Evolutionary conservation across 257 asterid species (phyloP), one percentile per base, ranked within the genome.

Genomic region (Galeopsis tetrahit): DNA sequence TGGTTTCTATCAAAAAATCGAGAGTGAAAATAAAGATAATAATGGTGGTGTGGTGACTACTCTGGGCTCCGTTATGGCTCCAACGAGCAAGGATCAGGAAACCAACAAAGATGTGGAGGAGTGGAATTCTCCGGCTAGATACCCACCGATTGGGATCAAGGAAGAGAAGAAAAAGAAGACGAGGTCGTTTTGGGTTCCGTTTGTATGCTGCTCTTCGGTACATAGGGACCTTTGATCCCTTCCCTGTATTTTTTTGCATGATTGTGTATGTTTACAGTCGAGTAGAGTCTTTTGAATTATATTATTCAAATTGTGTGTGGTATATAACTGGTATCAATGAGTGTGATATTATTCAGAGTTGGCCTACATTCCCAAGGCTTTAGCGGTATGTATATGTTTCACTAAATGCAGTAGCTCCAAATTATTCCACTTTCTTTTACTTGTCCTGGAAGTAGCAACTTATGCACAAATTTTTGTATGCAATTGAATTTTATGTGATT

Each of bases 41-140:
- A 83, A 75, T 73, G 66, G 63, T 42, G 77, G 63, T 52, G 77
- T 56, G 38, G 79, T 81, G 4, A 73, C 84, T 4, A 83, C 86
- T 44, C 82, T 75, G 61, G 79, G 71, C 66, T 59, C 83, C 1
- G 82, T 80, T 77, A 42, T 62, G 36, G 80, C 74, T 31, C 63
- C 82, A 2, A 87, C 80, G 69, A 14, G 33, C 44, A 75, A 66
- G 55, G 63, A 70, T 35, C 67, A 58, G 62, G 78, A 76, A 13
- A 73, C 76, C 15, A 76, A 77, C 70, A 89, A 82, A 75, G 90
- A 86, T 52, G 74, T 63, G 28, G 95, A 86, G 83, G 97, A 88
- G 80, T 90, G 97, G 98, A 83, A 90, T 73, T 93, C 96, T 32
- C 98, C 97, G 0, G 98, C 98, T 5, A 87, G 89, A 82, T 87